Percentiles rank a stretch among this genome's conserved stretches.
phyloP scores from a whole-genome alignment of 345 rosid species.

The Crucihimalaya himalaica region DNA sequence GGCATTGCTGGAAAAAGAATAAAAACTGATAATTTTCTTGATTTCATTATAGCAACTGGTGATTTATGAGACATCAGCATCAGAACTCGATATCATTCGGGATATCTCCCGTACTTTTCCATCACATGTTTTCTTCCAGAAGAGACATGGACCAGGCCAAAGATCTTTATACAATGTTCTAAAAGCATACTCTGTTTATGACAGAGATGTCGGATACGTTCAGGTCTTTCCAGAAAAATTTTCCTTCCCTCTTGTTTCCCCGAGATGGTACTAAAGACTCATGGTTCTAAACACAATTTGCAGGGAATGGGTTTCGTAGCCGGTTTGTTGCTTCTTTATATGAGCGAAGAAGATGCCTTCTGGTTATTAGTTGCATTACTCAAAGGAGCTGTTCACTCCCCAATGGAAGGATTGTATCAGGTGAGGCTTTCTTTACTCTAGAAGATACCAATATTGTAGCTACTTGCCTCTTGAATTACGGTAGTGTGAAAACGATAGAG shows the following conservation, averaged over 20 bases:
- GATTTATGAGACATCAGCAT: slow-evolving; percentile 85
- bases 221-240: slow-evolving; percentile 53
- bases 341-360: slow-evolving; percentile 98
- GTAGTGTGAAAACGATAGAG: slow-evolving; percentile 26
- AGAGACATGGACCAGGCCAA: slow-evolving; percentile 99
- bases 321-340: slow-evolving; percentile 90
- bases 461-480: slow-evolving; percentile 35
- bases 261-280: slow-evolving; percentile 14
- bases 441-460: not conserved
- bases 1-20: not conserved
- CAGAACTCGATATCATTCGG: slow-evolving; percentile 88
- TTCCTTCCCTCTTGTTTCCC: slow-evolving; percentile 9
- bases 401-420: slow-evolving; percentile 97
- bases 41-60: slow-evolving; percentile 76
- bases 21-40: not conserved
- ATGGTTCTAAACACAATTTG: slow-evolving; percentile 29
- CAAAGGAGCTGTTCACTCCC: slow-evolving; percentile 97
- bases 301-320: slow-evolving; percentile 98
- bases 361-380: slow-evolving; percentile 96
- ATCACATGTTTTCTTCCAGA: slow-evolving; percentile 96
- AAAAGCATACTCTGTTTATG: slow-evolving; percentile 95
- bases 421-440: slow-evolving; percentile 40
- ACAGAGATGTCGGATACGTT: slow-evolving; percentile 96
- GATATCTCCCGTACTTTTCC: slow-evolving; percentile 96
- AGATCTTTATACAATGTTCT: slow-evolving; percentile 94